Percentiles rank a stretch among this genome's conserved stretches.
Evolutionary conservation across 306 rosid genomes (phyloP).

Genomic region (Casuarina cunninghamiana): DNA sequence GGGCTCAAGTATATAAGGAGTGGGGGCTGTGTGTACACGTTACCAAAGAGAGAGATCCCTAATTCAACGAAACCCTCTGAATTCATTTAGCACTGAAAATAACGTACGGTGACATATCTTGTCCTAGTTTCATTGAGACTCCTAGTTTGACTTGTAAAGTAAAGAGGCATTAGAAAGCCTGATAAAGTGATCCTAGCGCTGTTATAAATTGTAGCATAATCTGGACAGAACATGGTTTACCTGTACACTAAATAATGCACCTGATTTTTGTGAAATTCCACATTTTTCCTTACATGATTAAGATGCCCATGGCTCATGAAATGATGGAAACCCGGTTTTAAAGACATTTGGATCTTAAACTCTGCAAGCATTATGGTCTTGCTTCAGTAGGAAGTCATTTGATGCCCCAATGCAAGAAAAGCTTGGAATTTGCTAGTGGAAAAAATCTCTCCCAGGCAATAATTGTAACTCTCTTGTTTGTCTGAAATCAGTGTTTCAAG

Average conservation of each 20-base stretch:
- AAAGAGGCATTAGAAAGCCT: neutral
- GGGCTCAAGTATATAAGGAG: neutral
- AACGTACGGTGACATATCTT: neutral
- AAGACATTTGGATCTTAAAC: neutral
- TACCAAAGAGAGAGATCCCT: neutral
- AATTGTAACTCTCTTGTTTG: neutral
- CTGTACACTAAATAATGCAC: neutral
- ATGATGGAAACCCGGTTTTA: neutral
- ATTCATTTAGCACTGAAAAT: neutral
- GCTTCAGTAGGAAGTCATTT: neutral
- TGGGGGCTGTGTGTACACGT: neutral
- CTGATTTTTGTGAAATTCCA: neutral
- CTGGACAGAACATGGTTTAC: neutral
- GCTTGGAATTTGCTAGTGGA: neutral
- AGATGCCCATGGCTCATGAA: neutral
- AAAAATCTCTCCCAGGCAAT: neutral
- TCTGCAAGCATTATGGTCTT: neutral
- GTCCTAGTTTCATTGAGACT: neutral
- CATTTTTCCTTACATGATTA: too few relatives aligned
- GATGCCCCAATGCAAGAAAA: neutral
- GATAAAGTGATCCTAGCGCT: neutral
- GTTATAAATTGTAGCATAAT: neutral
- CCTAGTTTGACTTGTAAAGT: neutral
- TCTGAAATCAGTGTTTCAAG: neutral
- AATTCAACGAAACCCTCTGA: neutral